phyloP scores from a whole-genome alignment of 495 filamentous ascomycete species.

The Chaetomium fimeti region DNA sequence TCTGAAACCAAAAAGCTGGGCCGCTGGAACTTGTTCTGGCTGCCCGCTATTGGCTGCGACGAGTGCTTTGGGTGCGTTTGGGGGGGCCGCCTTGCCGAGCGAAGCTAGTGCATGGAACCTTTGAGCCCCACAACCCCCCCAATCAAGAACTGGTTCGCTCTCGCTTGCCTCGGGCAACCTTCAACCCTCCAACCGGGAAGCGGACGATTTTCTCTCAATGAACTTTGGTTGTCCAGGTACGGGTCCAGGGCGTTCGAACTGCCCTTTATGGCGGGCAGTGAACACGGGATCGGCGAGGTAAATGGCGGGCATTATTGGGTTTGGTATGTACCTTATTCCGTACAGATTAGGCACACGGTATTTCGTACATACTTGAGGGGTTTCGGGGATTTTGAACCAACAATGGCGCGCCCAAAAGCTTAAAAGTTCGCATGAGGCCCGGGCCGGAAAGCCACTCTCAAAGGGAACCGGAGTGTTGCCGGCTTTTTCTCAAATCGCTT shows the following conservation, averaged over 20 bases:
- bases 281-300: neutral
- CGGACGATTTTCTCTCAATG: neutral
- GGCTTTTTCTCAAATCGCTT: neutral
- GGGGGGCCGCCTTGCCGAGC: neutral
- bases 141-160: neutral
- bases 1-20: conserved; percentile 7
- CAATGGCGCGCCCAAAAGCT: neutral
- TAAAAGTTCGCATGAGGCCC: neutral
- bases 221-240: no score
- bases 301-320: neutral
- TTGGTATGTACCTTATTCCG: no score
- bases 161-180: neutral
- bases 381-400: neutral
- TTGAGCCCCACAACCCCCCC: neutral
- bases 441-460: neutral
- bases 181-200: neutral
- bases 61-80: neutral
- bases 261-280: neutral
- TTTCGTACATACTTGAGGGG: no score
- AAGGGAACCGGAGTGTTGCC: no score
- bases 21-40: neutral
- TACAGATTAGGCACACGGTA: no score
- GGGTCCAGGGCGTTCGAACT: neutral
- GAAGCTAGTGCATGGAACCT: conserved; percentile 7
- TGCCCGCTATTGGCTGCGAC: neutral